Conservation (phyloP, 2,329 filamentous ascomycete genomes). For the Cordyceps fumosorosea region DNA sequence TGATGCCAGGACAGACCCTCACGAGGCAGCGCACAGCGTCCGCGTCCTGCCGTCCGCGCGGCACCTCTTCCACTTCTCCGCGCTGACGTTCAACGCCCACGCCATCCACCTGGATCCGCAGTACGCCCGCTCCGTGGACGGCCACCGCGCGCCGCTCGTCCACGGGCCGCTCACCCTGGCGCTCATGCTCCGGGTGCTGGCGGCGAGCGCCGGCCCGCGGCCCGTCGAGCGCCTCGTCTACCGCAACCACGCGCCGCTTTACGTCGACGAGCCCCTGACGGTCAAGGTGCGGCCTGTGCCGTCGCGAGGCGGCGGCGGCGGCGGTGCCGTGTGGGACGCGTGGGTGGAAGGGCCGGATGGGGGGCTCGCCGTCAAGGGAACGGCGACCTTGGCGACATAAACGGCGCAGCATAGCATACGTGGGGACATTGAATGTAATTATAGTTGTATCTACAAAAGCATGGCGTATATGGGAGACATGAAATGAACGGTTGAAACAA, state of each 20-base stretch:
- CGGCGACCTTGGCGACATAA: slow-evolving; percentile 21
- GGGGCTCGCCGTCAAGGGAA: slow-evolving; percentile 58
- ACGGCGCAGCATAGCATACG: not conserved
- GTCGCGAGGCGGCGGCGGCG: slow-evolving; percentile 22
- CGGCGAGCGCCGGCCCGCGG: slow-evolving; percentile 17
- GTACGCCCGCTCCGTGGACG: slow-evolving; percentile 66
- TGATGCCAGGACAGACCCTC: slow-evolving; percentile 23
- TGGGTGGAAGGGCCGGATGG: slow-evolving; percentile 60
- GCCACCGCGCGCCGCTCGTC: slow-evolving; percentile 68
- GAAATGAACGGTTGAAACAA: not conserved
- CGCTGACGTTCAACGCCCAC: slow-evolving; percentile 88
- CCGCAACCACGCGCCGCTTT: slow-evolving; percentile 74
- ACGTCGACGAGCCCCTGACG: slow-evolving; percentile 62
- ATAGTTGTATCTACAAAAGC: not conserved
- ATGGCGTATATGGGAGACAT: too few species aligned
- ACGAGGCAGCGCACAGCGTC: slow-evolving; percentile 34
- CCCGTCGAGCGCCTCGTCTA: slow-evolving; percentile 60
- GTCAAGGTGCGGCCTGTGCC: slow-evolving; percentile 54
- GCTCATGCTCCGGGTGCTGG: slow-evolving; percentile 64
- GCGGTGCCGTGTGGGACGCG: slow-evolving; percentile 44
- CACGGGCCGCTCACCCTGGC: slow-evolving; percentile 80
- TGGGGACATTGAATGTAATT: not conserved
- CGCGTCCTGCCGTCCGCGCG: slow-evolving; percentile 58
- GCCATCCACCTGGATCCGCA: slow-evolving; percentile 75
- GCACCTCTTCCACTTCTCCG: slow-evolving; percentile 84